Base-by-base conservation (phyloP, 2,329 filamentous ascomycete species). In the Aspergillus fructus region DNA sequence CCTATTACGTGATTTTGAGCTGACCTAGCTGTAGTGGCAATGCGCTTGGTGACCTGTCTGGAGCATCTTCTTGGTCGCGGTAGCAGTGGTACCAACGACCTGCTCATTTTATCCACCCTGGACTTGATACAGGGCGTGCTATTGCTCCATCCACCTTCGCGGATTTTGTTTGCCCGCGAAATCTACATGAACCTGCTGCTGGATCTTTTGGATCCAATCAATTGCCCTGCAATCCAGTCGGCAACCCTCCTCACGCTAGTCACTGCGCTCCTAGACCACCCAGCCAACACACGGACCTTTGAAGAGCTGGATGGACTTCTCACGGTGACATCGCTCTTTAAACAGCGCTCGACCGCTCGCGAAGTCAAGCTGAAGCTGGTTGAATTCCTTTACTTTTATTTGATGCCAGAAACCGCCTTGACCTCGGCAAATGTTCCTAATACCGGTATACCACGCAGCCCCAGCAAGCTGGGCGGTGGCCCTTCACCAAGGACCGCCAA, bases 341-440 rank as follows among this genome's bases (percentile, higher is more conserved):
- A 96, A 75, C 90, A 89, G 62, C 87, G 91, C 59, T 86, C 87
- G 63, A 97, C 93, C 3, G 87, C 87, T 23, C 87, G 91, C 60
- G 90, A 93, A 67, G 93, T 97, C 64, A 97, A 96, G 79, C 85
- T 96, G 70, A 94, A 96, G 74, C 85, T 96, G n/a, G 88, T 97
- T 65, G 94, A 97, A 75, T 97, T 97, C 71, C 79, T 99, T 51
- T 97, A 97, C 80, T 97, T 97, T 76, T 99, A 97, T 75, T 87
- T 99, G 66, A 96, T 97, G 89, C 93, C 93, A 50, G 94, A 99
- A 77, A 85, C 85, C 0, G 87, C 80, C 1, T 71, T 71, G 17
- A 53, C 66, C 41, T 57, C 66, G 11, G 21, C 64, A 49, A 60
- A 58, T 21, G 70, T 73, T 2, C 70, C 74, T 0, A 77, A 74